Conservation (phyloP, 768 basidiomycete species). For the Filobasidium floriforme region DNA sequence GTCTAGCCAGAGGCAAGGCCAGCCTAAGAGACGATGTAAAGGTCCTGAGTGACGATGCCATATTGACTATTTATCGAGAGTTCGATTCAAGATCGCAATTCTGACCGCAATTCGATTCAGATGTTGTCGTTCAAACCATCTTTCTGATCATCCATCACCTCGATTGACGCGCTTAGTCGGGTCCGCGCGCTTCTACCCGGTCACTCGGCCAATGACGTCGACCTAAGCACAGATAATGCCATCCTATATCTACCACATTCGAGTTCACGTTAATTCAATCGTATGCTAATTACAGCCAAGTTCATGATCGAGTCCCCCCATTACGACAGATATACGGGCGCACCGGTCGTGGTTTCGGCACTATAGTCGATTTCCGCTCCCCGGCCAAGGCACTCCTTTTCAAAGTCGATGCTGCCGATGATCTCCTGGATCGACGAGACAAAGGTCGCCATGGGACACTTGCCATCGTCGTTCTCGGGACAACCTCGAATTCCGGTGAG, state of each 20-base stretch:
- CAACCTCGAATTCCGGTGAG: conserved; percentile 71
- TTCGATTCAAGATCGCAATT: no score
- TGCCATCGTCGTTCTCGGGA: conserved; percentile 61
- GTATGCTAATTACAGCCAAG: not conserved
- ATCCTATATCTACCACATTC: not conserved
- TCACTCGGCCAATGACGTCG: not conserved
- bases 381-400: conserved; percentile 54
- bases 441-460: conserved; percentile 69
- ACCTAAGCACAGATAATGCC: not conserved
- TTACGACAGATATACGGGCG: conserved; percentile 9
- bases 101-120: not conserved
- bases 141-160: no score
- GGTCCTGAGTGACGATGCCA: not conserved
- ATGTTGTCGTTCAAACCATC: not conserved
- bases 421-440: conserved; percentile 61
- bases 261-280: no score
- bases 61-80: not conserved
- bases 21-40: conserved; percentile 1
- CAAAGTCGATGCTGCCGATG: conserved; percentile 63
- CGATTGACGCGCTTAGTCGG: not conserved
- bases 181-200: not conserved
- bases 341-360: conserved; percentile 13
- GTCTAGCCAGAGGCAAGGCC: conserved; percentile 8
- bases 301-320: not conserved
- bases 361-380: conserved; percentile 13